Evolutionary conservation across 768 basidiomycete species (phyloP), one percentile per base, ranked within the genome.

Genomic region (Podaxis mareebaensis): DNA sequence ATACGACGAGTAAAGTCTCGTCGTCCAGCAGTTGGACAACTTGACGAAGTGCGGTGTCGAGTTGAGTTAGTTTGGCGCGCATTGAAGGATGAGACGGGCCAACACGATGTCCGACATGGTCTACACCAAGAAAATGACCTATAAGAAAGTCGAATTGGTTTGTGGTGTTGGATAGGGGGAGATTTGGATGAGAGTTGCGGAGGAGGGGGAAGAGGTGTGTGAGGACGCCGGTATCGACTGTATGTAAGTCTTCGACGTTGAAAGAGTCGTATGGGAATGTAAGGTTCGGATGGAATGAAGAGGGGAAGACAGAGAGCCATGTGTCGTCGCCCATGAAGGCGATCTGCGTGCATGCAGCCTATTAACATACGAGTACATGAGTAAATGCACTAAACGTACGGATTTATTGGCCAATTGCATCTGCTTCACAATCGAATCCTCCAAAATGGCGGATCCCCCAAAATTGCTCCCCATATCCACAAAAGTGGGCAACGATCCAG

Each of bases 251-350:
- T 74, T 99, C 97, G 64, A 99, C 97, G 74, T 99, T 95, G 82
- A 99, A 99, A 0, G 95, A 97, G 74, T 97, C 96, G 72, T 87
- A 99, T 0, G 96, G 90, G 70, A 86, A 90, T 0, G 90, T 81
- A 80, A 91, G 86, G 69, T 92, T 88, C 13, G 78, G 73, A 30
- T 83, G 79, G 67, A 98, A 95, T 4, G 85, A 77, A 58, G 83
- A 77, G 0, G 96, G 93, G 71, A 95, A 99, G 12, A 96, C 84
- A 1, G 88, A 84, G 75, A 91, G 85, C 97, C 97, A 99, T 0
- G 97, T 99, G 73, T 99, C 95, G 70, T 99, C 96, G 0, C 97
- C 96, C 88, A 93, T 93, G 72, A 98, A 91, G 1, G 91, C 93
- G 57, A 93, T 76, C 84, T 91, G 33, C 33, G 33, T 0, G 8